Conservation (phyloP, 331 rosid genomes). For the Erythrophleum ivorense region DNA sequence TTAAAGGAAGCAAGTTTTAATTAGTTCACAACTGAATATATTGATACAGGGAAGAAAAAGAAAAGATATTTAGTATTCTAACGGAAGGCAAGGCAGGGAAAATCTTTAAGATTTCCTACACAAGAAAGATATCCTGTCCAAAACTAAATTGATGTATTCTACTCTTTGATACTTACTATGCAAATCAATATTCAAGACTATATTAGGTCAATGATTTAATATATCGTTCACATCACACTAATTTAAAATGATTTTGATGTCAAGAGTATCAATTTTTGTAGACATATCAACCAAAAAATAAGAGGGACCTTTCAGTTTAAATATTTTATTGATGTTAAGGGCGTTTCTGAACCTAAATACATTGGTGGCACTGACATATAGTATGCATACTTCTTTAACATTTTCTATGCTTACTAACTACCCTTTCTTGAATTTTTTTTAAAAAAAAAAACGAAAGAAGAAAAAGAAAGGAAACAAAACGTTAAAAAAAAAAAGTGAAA, state of each 20-base stretch:
- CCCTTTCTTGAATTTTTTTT: too few species aligned
- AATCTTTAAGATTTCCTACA: neutral
- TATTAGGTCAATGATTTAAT: neutral
- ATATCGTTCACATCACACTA: neutral
- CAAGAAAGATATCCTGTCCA: neutral
- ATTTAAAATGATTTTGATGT: neutral
- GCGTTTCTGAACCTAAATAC: neutral
- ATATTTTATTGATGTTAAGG: neutral
- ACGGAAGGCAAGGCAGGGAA: neutral
- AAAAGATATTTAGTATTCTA: neutral
- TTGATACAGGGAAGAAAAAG: neutral
- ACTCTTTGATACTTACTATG: neutral
- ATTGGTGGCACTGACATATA: neutral
- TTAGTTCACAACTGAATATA: neutral
- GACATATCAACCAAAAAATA: neutral
- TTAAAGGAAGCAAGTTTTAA: neutral
- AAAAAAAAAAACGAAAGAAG: neutral
- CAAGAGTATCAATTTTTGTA: neutral
- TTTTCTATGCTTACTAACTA: neutral
- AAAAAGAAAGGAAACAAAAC: neutral
- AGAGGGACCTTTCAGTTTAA: neutral
- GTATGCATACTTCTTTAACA: neutral
- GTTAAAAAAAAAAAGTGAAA: neutral
- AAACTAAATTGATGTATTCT: neutral
- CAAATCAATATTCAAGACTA: neutral